Base-by-base conservation (phyloP, 441 rosid genomes). In the Manihot esculenta region DNA sequence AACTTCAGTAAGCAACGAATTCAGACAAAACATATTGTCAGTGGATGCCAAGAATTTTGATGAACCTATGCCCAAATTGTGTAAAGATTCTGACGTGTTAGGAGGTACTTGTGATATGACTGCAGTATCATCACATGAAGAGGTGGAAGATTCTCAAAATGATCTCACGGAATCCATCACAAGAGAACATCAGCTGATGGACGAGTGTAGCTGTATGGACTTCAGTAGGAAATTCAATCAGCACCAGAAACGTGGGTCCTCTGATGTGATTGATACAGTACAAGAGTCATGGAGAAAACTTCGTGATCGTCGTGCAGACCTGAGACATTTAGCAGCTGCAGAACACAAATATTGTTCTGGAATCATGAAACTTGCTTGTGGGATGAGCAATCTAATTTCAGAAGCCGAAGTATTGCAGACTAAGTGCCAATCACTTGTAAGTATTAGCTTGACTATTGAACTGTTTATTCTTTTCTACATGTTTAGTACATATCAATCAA, bases 171-270 rank as follows among this genome's bases (percentile, higher is more conserved):
- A 78, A 73, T 72, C 70, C 71, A 68, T 74, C 49, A 66, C 76
- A 56, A 79, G 84, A 79, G 85, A 76, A 57, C 82, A 75, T 78
- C 91, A 83, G 64, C 73, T 85, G 73, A 85, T 88, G 89, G 99
- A 95, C 75, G 93, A 95, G 81, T 88, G 97, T 74, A 93, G 98
- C 77, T 86, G 95, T 61, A 77, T 95, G 78, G 89, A 83, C 81
- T 85, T 91, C 69, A 82, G 78, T 69, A 78, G 70, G 80, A 81
- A 73, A 71, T 53, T 76, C 78, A 73, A 76, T 67, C 62, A 72
- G 24, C 27, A 72, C 67, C 70, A 76, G 81, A 80, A 83, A 51
- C 18, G 38, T 54, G 78, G 56, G 33, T 59, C 76, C 74, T 61
- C 48, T 59, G 63, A 69, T 44, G 76, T 68, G 21, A 75, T 73